Base-by-base conservation (phyloP, 2,329 filamentous ascomycete genomes). In the Hirsutella minnesotensis region DNA sequence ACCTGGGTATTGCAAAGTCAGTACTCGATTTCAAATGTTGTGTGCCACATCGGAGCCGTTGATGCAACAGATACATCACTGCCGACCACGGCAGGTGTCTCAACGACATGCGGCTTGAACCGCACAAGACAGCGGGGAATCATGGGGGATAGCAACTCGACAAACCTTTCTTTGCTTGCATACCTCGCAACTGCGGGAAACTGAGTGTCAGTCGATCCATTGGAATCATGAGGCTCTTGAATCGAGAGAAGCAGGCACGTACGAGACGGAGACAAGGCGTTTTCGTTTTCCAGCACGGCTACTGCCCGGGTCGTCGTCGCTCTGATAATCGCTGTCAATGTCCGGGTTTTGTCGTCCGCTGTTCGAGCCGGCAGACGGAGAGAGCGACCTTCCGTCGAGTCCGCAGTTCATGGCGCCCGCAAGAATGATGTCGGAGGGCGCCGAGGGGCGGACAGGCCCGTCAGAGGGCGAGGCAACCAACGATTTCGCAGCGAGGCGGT, bases 141-240 rank as follows among this genome's bases (percentile, higher is more conserved):
- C 4, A 13, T 4, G 4, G 4, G 29, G 29, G 29, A 29, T 4
- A 4, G 29, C 9, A 15, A 3, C 29, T 3, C 10, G 13, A 18
- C 60, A 43, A 63, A 86, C 83, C 70, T 89, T 90, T 66, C 85
- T 70, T 60, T 84, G 79, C 63, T 89, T 88, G 67, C 84, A 87
- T 41, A 84, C 71, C 63, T 89, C 85, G 56, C 85, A 82, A 55
- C 79, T 82, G 61, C 19, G 15, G 8, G 36, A 38, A 59, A 49
- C 10, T 45, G 29, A 42, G 48, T 47, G 53, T 70, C 61, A 69
- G 68, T 53, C 50, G 57, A 51, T 41, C 44, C 42, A 27, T 51
- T 51, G 9, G 9, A 13, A 38, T 19, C 9, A 9, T 18, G 36
- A 37, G 16, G 38, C 22, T 21, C 19, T 16, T 22, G 8, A 24